Conservation (phyloP, 805 yeast genomes). For the Komagataella mondaviorum region DNA sequence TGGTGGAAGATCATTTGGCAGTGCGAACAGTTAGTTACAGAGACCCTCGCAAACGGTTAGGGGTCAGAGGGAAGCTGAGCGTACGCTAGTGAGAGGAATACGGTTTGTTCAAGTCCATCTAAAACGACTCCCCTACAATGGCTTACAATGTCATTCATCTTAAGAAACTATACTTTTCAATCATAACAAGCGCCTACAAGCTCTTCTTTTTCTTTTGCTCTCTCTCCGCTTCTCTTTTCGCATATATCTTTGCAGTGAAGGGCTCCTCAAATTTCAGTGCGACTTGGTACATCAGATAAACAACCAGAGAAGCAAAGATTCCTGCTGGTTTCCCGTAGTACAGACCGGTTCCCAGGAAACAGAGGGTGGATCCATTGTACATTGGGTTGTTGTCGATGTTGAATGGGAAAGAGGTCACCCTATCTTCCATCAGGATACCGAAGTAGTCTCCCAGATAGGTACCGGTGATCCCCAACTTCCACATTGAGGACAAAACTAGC, state of each 20-base stretch:
- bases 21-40: not conserved
- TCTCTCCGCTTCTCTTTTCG: conserved; percentile 42
- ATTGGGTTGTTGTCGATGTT: conserved; percentile 86
- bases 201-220: conserved; percentile 5
- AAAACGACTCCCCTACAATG: not conserved
- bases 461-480: conserved; percentile 86
- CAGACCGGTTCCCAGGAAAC: conserved; percentile 84
- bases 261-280: conserved; percentile 93
- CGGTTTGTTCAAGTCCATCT: too few species aligned
- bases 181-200: not conserved
- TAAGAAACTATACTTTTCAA: not conserved
- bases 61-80: not conserved
- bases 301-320: conserved; percentile 54
- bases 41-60: not conserved
- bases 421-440: conserved; percentile 83
- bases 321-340: conserved; percentile 90
- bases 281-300: conserved; percentile 66
- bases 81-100: not conserved
- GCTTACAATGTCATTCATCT: too few species aligned
- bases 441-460: conserved; percentile 96
- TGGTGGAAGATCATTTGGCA: not conserved
- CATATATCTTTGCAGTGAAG: conserved; percentile 83
- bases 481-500: conserved; percentile 79
- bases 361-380: conserved; percentile 87
- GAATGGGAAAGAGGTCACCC: conserved; percentile 91